These are phyloP conservation scores for Phytomonas francai DNA, from an alignment of 208 protist genomes.

Conservation along the genomic window DNA sequence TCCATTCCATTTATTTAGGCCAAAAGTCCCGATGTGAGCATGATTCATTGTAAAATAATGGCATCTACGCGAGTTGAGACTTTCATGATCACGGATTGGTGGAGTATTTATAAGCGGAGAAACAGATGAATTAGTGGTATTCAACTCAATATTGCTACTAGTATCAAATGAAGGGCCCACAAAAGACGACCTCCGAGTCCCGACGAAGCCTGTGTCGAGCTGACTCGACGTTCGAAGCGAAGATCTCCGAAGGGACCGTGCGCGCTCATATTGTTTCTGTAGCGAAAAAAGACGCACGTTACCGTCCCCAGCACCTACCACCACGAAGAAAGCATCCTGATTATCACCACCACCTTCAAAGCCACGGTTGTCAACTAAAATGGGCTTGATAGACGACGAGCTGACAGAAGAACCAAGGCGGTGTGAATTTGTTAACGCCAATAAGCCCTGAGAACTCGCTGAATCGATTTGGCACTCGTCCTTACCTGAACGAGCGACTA, in stretches of 20 bases:
- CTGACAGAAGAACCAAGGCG: background rate
- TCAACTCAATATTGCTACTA: background rate
- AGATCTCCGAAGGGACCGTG: background rate
- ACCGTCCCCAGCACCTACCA: constrained; percentile 32
- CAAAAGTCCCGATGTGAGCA: background rate
- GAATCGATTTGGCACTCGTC: background rate
- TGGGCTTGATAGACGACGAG: background rate
- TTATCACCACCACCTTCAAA: background rate
- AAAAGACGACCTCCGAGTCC: background rate
- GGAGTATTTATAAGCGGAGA: background rate
- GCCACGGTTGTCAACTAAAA: background rate
- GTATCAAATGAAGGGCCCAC: background rate
- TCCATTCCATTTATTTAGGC: background rate
- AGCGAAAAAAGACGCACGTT: constrained; percentile 60
- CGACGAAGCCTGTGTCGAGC: background rate
- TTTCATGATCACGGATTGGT: background rate
- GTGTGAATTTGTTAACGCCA: background rate
- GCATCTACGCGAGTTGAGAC: background rate
- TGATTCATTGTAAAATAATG: background rate
- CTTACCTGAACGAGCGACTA: background rate
- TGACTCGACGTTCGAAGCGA: background rate
- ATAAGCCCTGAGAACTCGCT: background rate
- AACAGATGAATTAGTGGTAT: background rate
- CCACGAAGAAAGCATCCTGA: constrained; percentile 4
- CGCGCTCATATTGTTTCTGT: background rate